Percentiles rank a stretch among this genome's conserved stretches.
Conservation (phyloP, 139 green algal species). For the Edaphochlamys debaryana region DNA sequence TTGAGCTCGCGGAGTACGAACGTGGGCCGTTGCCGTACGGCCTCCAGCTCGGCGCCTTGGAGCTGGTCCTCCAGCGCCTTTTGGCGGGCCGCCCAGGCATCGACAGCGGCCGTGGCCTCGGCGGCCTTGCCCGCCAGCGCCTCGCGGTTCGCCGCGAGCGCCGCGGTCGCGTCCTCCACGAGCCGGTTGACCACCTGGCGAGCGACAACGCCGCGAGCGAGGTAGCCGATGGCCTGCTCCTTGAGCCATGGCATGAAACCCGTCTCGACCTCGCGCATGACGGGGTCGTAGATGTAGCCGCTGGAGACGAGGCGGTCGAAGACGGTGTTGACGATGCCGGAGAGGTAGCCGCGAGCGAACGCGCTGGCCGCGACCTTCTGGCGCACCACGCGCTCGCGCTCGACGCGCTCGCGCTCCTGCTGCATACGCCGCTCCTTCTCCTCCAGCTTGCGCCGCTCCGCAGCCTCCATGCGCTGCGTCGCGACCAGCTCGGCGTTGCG, state of each 20-base stretch:
- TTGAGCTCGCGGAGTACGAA: constrained; percentile 60
- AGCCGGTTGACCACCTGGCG: constrained; percentile 55
- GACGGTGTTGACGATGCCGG: constrained; percentile 75
- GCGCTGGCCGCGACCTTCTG: constrained; percentile 75
- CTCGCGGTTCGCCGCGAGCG: background rate
- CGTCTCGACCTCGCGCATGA: constrained; percentile 78
- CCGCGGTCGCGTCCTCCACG: constrained; percentile 42
- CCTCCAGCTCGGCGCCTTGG: constrained; percentile 49
- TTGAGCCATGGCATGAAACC: constrained; percentile 85
- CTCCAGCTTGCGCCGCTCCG: constrained; percentile 83
- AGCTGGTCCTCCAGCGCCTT: constrained; percentile 23
- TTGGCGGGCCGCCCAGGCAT: constrained; percentile 48
- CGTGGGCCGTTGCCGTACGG: constrained; percentile 45
- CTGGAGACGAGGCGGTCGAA: constrained; percentile 71
- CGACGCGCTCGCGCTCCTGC: constrained; percentile 74
- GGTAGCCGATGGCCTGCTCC: constrained; percentile 60
- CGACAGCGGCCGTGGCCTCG: constrained; percentile 14
- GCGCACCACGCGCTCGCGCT: constrained; percentile 70
- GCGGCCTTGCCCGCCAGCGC: constrained; percentile 32
- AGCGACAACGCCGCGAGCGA: constrained; percentile 53
- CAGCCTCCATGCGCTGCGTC: constrained; percentile 87
- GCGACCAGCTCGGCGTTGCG: constrained; percentile 84
- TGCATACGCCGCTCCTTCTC: constrained; percentile 83
- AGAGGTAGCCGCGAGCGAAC: constrained; percentile 86
- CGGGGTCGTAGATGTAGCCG: constrained; percentile 86